Conservation (phyloP, 2,329 filamentous ascomycete species). For the Hypoxylon sp. region DNA sequence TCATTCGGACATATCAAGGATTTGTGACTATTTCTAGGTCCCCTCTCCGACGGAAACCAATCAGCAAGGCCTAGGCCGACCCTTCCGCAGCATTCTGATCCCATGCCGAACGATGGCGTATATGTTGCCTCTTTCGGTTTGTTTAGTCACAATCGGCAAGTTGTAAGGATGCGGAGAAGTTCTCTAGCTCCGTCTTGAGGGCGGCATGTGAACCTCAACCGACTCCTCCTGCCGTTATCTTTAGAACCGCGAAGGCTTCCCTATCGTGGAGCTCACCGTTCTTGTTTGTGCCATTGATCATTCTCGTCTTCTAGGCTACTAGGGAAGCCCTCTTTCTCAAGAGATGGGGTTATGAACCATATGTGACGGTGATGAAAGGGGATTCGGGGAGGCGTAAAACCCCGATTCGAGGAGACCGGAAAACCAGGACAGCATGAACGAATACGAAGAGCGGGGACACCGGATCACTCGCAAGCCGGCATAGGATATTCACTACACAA, state of each 20-base stretch:
- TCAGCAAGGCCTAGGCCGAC: constrained; percentile 1
- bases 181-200: constrained; percentile 2
- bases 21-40: background rate
- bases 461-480: constrained; percentile 3
- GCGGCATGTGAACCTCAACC: constrained; percentile 1
- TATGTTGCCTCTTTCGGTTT: constrained; percentile 12
- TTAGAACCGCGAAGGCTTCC: background rate
- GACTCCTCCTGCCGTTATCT: background rate
- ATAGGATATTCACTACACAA: constrained; percentile 24
- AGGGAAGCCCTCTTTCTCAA: background rate
- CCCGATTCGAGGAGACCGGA: constrained; percentile 23
- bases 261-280: constrained; percentile 1
- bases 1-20: background rate
- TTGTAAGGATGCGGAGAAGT: constrained; percentile 13
- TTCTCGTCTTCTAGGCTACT: background rate
- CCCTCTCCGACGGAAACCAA: constrained; percentile 8
- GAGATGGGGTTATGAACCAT: background rate
- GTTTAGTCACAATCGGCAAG: constrained; percentile 15
- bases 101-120: constrained; percentile 14
- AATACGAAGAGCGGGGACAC: constrained; percentile 39
- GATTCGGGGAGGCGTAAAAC: constrained; percentile 7
- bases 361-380: background rate
- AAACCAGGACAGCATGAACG: constrained; percentile 26
- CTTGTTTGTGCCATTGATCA: background rate
- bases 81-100: constrained; percentile 4